These are phyloP conservation scores for Penicillium atrosanguineum DNA, from an alignment of 495 filamentous ascomycete species.

Conservation along the genomic window DNA sequence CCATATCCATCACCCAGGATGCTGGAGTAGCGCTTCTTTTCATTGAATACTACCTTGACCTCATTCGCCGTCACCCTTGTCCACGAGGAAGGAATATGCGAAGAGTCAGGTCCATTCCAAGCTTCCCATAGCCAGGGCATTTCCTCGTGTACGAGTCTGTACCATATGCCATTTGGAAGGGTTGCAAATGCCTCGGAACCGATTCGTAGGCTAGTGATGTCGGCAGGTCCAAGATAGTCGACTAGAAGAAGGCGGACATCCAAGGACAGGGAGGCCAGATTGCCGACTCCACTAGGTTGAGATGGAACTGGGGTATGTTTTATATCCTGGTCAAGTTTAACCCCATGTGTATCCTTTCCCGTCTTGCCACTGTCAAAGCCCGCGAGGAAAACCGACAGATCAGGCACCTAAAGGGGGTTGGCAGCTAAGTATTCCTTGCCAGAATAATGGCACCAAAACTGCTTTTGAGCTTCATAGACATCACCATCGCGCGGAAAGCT, in stretches of 20 bases:
- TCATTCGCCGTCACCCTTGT: not conserved
- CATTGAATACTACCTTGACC: not conserved
- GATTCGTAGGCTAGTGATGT: not conserved
- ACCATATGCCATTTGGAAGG: slow-evolving; percentile 17
- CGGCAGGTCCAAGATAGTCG: not conserved
- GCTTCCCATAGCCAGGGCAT: slow-evolving; percentile 37
- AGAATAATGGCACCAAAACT: not conserved
- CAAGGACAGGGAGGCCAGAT: not conserved
- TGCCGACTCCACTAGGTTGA: not conserved
- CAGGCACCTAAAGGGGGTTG: not conserved
- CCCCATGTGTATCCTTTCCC: not conserved
- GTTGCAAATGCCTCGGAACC: not conserved
- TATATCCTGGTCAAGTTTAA: not conserved
- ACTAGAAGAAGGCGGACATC: not conserved
- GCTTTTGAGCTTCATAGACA: not conserved
- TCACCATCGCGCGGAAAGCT: not conserved
- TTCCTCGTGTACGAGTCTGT: slow-evolving; percentile 20
- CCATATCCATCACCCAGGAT: not conserved
- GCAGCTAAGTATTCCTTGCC: not conserved
- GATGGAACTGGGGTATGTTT: not conserved
- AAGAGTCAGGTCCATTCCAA: slow-evolving; percentile 6
- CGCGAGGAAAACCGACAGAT: not conserved
- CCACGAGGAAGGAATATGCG: not conserved
- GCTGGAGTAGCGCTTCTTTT: not conserved
- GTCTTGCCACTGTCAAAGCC: not conserved